Conservation (phyloP, 176 grass and related monocot species). For the Oryza punctata region DNA sequence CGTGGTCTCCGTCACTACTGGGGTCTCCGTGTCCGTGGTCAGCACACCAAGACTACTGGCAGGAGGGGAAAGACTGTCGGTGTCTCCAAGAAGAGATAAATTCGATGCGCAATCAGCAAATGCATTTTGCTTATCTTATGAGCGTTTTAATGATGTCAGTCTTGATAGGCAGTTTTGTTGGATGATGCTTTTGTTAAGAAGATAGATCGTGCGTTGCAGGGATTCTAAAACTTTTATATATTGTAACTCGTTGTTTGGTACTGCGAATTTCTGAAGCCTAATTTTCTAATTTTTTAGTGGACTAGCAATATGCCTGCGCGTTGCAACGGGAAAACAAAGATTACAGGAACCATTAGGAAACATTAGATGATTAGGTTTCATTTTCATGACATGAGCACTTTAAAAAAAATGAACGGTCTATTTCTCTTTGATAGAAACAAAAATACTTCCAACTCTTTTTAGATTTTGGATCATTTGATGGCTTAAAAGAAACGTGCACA, state of each 20-base stretch:
- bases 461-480: too few species aligned
- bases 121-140: neutral
- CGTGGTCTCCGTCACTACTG: slow-evolving; percentile 80
- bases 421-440: too few species aligned
- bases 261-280: neutral
- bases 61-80: slow-evolving; percentile 84
- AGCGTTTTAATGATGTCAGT: neutral
- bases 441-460: too few species aligned
- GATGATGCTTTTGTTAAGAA: slow-evolving; percentile 29
- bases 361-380: too few species aligned
- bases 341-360: too few species aligned
- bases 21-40: slow-evolving; percentile 77
- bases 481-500: too few species aligned
- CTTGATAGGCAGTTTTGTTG: slow-evolving; percentile 1
- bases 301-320: too few species aligned
- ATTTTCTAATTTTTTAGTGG: neutral
- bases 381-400: too few species aligned
- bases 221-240: neutral
- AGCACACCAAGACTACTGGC: slow-evolving; percentile 88
- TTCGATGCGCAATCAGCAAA: neutral
- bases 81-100: slow-evolving; percentile 88
- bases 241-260: neutral
- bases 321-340: too few species aligned
- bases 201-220: neutral
- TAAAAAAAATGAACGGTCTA: too few species aligned